Evolutionary conservation across 208 protist genomes (phyloP), one percentile per base, ranked within the genome.

Genomic region (Borovskyia barvae): DNA sequence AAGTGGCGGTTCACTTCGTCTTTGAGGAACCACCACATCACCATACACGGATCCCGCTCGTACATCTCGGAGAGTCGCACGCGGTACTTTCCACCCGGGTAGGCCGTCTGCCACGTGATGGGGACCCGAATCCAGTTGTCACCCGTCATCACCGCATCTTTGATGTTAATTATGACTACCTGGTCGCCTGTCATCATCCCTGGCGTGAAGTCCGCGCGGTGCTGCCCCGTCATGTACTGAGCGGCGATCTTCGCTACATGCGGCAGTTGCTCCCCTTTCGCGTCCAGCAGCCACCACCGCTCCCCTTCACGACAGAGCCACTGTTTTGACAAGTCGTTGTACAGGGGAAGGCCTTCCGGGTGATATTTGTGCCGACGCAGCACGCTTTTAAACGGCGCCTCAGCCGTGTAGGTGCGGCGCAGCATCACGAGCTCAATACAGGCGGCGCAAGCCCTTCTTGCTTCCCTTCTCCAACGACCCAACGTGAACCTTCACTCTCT

Each of bases 1-100:
- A 95, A 95, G 67, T 95, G 82, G 9, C 74, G 66, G 43, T 94
- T 96, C 22, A 96, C 87, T 56, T 96, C 87, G 60, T 94, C 85
- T 65, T 92, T 92, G 7, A 96, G 51, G 56, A 82, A 96, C 82
- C 85, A 92, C 82, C 84, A 96, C 85, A 96, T 92, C 29, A 96
- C 73, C 90, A 96, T 96, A 75, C 90, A 96, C 3, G 90, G 90
- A 60, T 96, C 90, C 2, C 90, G 87, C 66, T 96, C 85, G 72
- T 93, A 96, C 90, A 96, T 94, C 47, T 96, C 87, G 3, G 83
- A 87, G 15, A 92, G 77, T 0, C 90, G 85, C 48, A 96, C 80
- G 33, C 90, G 87, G 58, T 96, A 96, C 73, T 92, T 90, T 25
- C 90, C 90, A 32, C 87, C 87, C 2, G 90, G 90, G 78, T 96